These are phyloP conservation scores for Hymenoscyphus salicellus DNA, from an alignment of 2,329 filamentous ascomycete species.

Conservation along the genomic window DNA sequence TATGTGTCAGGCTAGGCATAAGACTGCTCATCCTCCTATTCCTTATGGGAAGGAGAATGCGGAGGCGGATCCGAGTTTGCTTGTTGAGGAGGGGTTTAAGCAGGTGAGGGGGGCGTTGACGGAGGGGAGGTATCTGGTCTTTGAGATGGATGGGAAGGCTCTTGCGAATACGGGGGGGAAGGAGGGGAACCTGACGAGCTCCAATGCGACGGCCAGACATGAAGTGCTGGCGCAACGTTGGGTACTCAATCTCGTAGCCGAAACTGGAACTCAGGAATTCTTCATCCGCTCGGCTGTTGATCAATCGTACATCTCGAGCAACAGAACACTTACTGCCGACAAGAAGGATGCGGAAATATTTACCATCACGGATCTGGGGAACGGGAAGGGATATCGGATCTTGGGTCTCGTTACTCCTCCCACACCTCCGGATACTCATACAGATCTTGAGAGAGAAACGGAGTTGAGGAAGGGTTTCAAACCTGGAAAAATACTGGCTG, in stretches of 20 bases:
- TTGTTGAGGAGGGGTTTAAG: conserved; percentile 53
- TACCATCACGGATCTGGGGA: conserved; percentile 15
- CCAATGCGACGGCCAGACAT: conserved; percentile 37
- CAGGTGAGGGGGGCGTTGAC: conserved; percentile 49
- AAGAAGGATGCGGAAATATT: conserved; percentile 11
- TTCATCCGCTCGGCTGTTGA: conserved; percentile 41
- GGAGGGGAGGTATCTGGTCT: conserved; percentile 54
- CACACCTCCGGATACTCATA: background rate
- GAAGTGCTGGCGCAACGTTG: conserved; percentile 45
- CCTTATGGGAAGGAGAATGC: conserved; percentile 43
- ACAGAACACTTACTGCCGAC: background rate
- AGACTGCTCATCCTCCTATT: conserved; percentile 41
- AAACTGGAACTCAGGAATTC: conserved; percentile 34
- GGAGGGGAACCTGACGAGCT: conserved; percentile 18
- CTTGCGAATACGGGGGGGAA: conserved; percentile 36
- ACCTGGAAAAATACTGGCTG: background rate
- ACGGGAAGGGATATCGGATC: conserved; percentile 14
- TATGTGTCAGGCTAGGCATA: conserved; percentile 42
- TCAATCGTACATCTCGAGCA: conserved; percentile 35
- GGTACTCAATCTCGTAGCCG: conserved; percentile 44
- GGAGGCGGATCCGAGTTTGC: conserved; percentile 38
- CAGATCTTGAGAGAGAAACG: background rate
- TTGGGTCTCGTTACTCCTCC: background rate
- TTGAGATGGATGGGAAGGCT: conserved; percentile 45
- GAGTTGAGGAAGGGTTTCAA: background rate